Conservation (phyloP, 169 alveolate species). For the Plasmodium chabaudi region DNA sequence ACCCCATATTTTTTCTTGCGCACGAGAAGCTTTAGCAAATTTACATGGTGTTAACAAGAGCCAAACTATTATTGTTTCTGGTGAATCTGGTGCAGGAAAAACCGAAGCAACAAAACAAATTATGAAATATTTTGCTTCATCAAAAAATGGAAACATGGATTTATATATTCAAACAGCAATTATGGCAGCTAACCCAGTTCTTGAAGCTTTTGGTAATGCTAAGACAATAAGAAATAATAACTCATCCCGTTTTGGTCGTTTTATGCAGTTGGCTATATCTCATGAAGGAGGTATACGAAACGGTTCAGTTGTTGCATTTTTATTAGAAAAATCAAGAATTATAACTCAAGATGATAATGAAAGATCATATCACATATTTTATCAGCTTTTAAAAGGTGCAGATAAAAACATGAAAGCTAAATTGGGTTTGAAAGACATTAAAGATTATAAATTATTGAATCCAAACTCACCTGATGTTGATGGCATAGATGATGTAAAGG, state of each 20-base stretch:
- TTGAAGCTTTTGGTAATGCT: slow-evolving; percentile 99
- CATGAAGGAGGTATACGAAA: slow-evolving; percentile 91
- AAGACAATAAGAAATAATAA: slow-evolving; percentile 98
- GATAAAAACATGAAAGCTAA: slow-evolving; percentile 83
- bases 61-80: slow-evolving; percentile 96
- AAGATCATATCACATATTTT: slow-evolving; percentile 97
- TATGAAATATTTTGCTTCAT: slow-evolving; percentile 93
- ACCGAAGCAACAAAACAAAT: slow-evolving; percentile 97
- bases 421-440: slow-evolving; percentile 83
- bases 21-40: slow-evolving; percentile 91
- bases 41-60: slow-evolving; percentile 88
- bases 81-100: slow-evolving; percentile 99
- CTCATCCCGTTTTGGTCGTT: slow-evolving; percentile 98
- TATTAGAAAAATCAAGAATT: slow-evolving; percentile 97
- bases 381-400: slow-evolving; percentile 95
- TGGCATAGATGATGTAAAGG: slow-evolving; percentile 95
- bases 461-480: slow-evolving; percentile 92
- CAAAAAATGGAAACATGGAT: slow-evolving; percentile 83
- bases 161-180: slow-evolving; percentile 90
- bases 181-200: slow-evolving; percentile 96
- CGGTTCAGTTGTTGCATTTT: slow-evolving; percentile 94
- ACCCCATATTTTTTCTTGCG: slow-evolving; percentile 93
- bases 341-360: slow-evolving; percentile 94
- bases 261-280: slow-evolving; percentile 93
- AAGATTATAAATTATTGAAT: slow-evolving; percentile 86